phyloP scores from a whole-genome alignment of 306 rosid species.

The Inga laurina region DNA sequence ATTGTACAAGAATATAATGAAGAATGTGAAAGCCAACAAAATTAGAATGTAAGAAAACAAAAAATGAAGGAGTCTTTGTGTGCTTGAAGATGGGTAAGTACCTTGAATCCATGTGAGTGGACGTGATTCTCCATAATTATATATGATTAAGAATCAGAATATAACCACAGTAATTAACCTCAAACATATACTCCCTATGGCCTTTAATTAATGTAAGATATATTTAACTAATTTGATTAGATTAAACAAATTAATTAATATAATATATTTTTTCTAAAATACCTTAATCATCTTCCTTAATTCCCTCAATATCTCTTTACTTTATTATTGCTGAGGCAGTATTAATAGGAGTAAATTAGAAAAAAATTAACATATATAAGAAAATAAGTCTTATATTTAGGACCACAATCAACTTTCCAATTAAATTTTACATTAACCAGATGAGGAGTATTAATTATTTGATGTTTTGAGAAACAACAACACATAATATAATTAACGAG shows the following conservation, averaged over 20 bases:
- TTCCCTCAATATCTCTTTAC: no score
- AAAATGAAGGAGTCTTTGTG: background rate
- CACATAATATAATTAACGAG: background rate
- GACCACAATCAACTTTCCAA: no score
- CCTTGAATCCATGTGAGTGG: background rate
- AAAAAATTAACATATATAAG: no score
- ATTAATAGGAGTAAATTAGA: no score
- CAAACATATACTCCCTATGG: background rate
- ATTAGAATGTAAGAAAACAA: background rate
- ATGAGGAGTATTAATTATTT: background rate
- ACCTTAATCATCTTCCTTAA: no score
- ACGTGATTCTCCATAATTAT: background rate
- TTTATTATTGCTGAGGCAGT: no score
- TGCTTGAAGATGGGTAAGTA: background rate
- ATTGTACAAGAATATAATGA: background rate
- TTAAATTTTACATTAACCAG: no score
- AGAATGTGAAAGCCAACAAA: background rate
- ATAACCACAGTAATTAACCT: background rate
- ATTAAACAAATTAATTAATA: no score
- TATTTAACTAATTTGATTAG: no score
- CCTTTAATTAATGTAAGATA: no score
- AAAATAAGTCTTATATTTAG: no score
- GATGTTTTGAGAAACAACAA: background rate
- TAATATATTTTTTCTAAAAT: no score
- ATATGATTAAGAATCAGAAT: background rate